Evolutionary conservation across 495 filamentous ascomycete genomes (phyloP).

Genomic region (Jackrogersella minutella): DNA sequence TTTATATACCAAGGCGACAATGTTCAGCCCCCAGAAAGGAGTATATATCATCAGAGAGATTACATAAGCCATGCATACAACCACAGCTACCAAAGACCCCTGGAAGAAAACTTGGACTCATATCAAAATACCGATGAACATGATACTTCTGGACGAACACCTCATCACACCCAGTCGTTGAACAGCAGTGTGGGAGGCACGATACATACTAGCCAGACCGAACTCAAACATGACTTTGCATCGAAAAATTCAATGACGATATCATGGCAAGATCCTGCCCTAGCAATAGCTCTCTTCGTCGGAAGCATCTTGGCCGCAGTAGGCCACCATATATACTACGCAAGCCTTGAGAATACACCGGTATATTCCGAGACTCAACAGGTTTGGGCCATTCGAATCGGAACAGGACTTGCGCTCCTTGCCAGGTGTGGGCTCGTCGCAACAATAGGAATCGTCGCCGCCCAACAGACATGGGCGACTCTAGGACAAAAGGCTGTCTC

Average conservation of each 20-base stretch:
- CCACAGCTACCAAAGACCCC: neutral
- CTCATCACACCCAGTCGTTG: neutral
- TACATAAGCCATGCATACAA: neutral
- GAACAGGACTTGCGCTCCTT: slow-evolving; percentile 22
- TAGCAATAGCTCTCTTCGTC: slow-evolving; percentile 1
- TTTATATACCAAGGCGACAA: neutral
- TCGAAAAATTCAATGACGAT: neutral
- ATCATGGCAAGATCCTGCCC: neutral
- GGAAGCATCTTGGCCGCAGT: neutral
- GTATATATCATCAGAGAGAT: neutral
- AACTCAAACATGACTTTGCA: neutral
- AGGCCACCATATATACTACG: slow-evolving; percentile 30
- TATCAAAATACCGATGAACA: neutral
- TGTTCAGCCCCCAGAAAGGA: neutral
- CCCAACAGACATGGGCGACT: slow-evolving; percentile 25
- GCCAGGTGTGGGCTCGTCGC: slow-evolving; percentile 17
- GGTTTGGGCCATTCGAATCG: slow-evolving; percentile 21
- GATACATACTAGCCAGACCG: neutral
- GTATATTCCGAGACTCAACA: slow-evolving; percentile 22
- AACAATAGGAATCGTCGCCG: slow-evolving; percentile 17
- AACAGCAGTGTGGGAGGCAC: neutral
- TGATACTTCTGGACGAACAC: neutral
- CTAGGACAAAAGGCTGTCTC: slow-evolving; percentile 24
- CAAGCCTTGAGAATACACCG: slow-evolving; percentile 6
- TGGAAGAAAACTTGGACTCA: neutral